Evolutionary conservation across 2,329 filamentous ascomycete genomes (phyloP).

Genomic region (Fusarium palustre): DNA sequence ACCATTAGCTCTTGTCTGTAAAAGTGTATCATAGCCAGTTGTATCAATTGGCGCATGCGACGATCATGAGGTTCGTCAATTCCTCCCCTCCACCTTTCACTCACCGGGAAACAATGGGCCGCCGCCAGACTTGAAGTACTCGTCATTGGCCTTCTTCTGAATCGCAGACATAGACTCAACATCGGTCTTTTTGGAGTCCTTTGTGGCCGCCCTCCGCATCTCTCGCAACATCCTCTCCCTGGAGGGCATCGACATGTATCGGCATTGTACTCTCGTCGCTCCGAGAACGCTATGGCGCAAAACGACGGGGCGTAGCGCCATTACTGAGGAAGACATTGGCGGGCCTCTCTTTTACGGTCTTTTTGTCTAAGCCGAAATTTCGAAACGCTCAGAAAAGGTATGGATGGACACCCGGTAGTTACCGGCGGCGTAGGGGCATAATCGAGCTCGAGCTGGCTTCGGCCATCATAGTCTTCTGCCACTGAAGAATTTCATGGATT

Average conservation of each 20-base stretch:
- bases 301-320: conserved; percentile 41
- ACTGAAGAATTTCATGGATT: conserved; percentile 44
- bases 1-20: not conserved
- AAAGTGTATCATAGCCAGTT: not conserved
- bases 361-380: not conserved
- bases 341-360: not conserved
- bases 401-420: conserved; percentile 33
- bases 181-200: conserved; percentile 43
- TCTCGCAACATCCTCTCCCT: conserved; percentile 47
- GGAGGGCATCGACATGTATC: conserved; percentile 46
- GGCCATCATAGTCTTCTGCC: conserved; percentile 6
- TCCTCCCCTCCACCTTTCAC: conserved; percentile 23
- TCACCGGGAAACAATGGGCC: conserved; percentile 52
- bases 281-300: conserved; percentile 38
- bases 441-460: conserved; percentile 36
- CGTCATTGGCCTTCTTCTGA: conserved; percentile 49
- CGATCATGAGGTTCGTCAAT: not conserved
- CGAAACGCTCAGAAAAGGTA: conserved; percentile 1
- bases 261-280: conserved; percentile 41
- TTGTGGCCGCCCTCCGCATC: conserved; percentile 43
- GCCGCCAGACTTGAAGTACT: conserved; percentile 51
- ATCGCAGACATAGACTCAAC: conserved; percentile 49
- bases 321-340: conserved; percentile 38
- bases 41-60: conserved; percentile 9
- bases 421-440: conserved; percentile 45